These are phyloP conservation scores for Theileria equi DNA, from an alignment of 169 alveolate species.

Conservation along the genomic window DNA sequence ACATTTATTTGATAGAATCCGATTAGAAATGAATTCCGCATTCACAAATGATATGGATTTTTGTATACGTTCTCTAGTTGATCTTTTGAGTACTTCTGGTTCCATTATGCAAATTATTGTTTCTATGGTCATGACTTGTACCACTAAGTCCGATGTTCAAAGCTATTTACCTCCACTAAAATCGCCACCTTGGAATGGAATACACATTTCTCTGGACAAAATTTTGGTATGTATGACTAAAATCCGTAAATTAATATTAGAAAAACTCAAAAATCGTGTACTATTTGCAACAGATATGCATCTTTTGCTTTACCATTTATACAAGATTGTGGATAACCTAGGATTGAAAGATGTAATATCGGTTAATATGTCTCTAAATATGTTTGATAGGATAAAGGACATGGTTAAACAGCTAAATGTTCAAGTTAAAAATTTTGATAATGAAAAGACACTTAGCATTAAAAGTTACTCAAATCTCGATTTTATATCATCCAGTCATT, in stretches of 20 bases:
- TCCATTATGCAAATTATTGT: constrained; percentile 6
- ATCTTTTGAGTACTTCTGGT: constrained; percentile 30
- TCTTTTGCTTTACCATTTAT: constrained; percentile 19
- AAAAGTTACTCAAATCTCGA: constrained; percentile 7
- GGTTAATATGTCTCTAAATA: neutral
- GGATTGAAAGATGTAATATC: no score
- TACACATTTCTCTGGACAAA: constrained; percentile 17
- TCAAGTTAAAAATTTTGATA: neutral
- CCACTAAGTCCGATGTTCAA: constrained; percentile 4
- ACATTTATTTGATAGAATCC: constrained; percentile 24
- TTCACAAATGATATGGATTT: constrained; percentile 50
- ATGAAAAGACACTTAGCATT: constrained; percentile 4
- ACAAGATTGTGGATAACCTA: constrained; percentile 11
- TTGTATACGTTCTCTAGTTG: constrained; percentile 31
- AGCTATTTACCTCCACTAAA: constrained; percentile 49
- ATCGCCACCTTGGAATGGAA: constrained; percentile 50
- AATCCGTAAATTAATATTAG: constrained; percentile 1
- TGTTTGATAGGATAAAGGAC: neutral
- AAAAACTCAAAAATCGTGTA: neutral
- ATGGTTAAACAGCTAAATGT: constrained; percentile 16
- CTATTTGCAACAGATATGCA: constrained; percentile 28
- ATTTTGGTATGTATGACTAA: constrained; percentile 11
- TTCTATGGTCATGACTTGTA: constrained; percentile 27
- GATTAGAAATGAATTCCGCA: constrained; percentile 22
- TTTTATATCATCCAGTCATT: neutral